Percentiles rank a stretch among this genome's conserved stretches.
These are phyloP conservation scores for Phytophthora tubulina DNA, from an alignment of 352 stramenopile species.

Conservation along the genomic window DNA sequence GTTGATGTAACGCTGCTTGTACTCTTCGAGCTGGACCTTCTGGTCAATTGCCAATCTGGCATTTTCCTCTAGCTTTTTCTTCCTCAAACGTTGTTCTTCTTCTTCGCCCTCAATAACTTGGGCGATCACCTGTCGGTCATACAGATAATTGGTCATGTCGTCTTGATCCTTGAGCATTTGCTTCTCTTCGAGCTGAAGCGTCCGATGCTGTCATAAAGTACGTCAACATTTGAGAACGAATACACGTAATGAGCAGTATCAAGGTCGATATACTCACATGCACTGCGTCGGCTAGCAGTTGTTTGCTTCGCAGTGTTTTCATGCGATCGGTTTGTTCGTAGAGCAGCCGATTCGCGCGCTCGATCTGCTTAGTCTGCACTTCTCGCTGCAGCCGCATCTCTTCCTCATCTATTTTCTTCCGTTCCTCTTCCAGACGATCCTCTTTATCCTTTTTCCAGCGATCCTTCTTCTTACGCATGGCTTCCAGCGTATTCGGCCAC, in stretches of 20 bases:
- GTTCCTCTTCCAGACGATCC: conserved; percentile 79
- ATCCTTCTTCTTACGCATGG: conserved; percentile 91
- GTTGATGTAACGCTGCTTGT: conserved; percentile 84
- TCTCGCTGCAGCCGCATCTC: conserved; percentile 81
- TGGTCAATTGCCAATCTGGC: conserved; percentile 66
- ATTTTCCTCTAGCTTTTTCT: conserved; percentile 58
- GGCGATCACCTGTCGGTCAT: conserved; percentile 62
- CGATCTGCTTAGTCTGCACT: conserved; percentile 83
- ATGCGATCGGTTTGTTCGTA: conserved; percentile 95
- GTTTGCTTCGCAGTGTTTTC: conserved; percentile 90
- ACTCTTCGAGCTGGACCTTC: conserved; percentile 85
- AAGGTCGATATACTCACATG: conserved; percentile 46
- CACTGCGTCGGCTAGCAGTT: conserved; percentile 88
- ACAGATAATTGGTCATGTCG: conserved; percentile 58
- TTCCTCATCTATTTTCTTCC: conserved; percentile 81
- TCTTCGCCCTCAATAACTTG: conserved; percentile 62
- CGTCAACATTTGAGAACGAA: neutral
- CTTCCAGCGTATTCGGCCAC: conserved; percentile 94
- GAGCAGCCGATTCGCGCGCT: conserved; percentile 83
- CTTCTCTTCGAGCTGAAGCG: conserved; percentile 86
- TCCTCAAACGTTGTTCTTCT: conserved; percentile 56
- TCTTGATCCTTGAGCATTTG: conserved; percentile 70
- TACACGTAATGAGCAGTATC: neutral
- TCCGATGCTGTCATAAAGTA: conserved; percentile 58
- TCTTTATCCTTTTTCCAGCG: conserved; percentile 92